A percentile compares a stretch with the other conserved stretches of the same genome.
These are phyloP conservation scores for Clarireedia paspali DNA, from an alignment of 2,329 filamentous ascomycete species.

Conservation along the genomic window DNA sequence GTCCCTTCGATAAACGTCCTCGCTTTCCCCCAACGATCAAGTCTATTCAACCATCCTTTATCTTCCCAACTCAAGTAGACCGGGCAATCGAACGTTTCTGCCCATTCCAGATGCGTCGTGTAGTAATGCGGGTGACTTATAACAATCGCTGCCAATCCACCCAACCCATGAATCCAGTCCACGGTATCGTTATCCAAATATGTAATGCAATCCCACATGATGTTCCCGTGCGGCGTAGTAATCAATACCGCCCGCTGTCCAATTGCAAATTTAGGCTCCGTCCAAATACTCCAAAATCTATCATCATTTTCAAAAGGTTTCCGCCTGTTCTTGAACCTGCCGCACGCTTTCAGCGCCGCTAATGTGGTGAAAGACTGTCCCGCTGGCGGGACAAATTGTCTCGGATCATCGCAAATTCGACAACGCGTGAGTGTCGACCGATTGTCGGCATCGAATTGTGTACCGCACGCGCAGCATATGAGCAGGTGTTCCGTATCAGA, in stretches of 20 bases:
- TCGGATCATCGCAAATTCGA: conserved; percentile 65
- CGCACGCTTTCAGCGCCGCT: conserved; percentile 31
- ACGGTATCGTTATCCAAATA: conserved; percentile 60
- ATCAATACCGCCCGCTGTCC: conserved; percentile 68
- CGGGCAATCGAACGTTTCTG: conserved; percentile 56
- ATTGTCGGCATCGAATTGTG: conserved; percentile 54
- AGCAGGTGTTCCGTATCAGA: conserved; percentile 33
- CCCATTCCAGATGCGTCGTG: conserved; percentile 69
- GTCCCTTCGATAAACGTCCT: conserved; percentile 39
- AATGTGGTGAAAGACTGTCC: conserved; percentile 63
- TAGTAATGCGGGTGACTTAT: conserved; percentile 82
- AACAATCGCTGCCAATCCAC: conserved; percentile 63
- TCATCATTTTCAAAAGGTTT: conserved; percentile 38
- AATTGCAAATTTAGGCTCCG: conserved; percentile 58
- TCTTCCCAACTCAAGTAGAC: conserved; percentile 65
- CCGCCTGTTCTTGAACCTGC: conserved; percentile 45
- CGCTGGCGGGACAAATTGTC: conserved; percentile 58
- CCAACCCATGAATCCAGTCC: conserved; percentile 46
- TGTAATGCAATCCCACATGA: conserved; percentile 74
- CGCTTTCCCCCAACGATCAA: conserved; percentile 32
- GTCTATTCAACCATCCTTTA: conserved; percentile 50
- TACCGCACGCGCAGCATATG: conserved; percentile 63
- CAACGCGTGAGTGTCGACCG: conserved; percentile 45
- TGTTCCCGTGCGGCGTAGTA: conserved; percentile 56
- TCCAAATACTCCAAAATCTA: conserved; percentile 39